Evolutionary conservation across 768 basidiomycete genomes (phyloP).

Genomic region (Clitopilus passeckerianus): DNA sequence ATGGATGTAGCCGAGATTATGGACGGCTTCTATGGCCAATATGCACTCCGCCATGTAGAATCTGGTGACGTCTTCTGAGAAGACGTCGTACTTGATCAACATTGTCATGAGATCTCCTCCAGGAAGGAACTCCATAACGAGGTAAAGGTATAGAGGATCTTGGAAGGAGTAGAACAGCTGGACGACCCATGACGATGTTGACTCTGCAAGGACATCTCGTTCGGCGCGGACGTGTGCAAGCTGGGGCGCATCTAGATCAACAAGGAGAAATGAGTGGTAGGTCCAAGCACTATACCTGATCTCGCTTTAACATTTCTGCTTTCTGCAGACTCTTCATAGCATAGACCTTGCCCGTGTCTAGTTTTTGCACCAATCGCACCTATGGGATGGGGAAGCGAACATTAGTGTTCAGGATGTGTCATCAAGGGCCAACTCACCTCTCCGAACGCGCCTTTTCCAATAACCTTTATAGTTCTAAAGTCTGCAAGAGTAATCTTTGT

Average conservation of each 20-base stretch:
- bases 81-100: slow-evolving; percentile 99
- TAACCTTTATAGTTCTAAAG: slow-evolving; percentile 96
- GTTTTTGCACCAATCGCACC: slow-evolving; percentile 95
- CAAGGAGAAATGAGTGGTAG: neutral
- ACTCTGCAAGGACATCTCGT: slow-evolving; percentile 93
- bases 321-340: slow-evolving; percentile 99
- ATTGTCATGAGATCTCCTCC: slow-evolving; percentile 99
- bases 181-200: slow-evolving; percentile 96
- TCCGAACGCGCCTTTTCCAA: slow-evolving; percentile 98
- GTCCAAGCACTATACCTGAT: slow-evolving; percentile 62
- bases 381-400: slow-evolving; percentile 19
- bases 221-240: slow-evolving; percentile 97
- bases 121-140: slow-evolving; percentile 85
- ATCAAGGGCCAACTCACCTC: slow-evolving; percentile 53
- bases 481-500: slow-evolving; percentile 92
- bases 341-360: slow-evolving; percentile 96
- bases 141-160: slow-evolving; percentile 90
- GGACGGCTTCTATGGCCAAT: slow-evolving; percentile 95
- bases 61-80: slow-evolving; percentile 96
- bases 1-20: slow-evolving; percentile 98
- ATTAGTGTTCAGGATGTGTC: slow-evolving; percentile 5
- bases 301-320: slow-evolving; percentile 98
- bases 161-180: slow-evolving; percentile 99
- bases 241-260: slow-evolving; percentile 33
- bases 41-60: slow-evolving; percentile 99